phyloP scores from a whole-genome alignment of 2,329 filamentous ascomycete genomes.

The Talaromyces amestolkiae region DNA sequence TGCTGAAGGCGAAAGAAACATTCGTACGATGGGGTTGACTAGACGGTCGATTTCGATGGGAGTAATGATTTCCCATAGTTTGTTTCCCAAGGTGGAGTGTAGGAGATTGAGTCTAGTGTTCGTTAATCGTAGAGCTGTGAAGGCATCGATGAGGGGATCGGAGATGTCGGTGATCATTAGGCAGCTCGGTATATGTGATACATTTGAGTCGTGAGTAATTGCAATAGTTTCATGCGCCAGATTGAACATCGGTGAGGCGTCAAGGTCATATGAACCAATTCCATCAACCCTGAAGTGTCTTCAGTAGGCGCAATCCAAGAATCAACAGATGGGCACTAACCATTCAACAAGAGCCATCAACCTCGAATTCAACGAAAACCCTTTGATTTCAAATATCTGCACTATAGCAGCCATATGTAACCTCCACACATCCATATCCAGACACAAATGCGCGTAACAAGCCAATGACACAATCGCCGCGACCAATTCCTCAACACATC shows the following conservation, averaged over 20 bases:
- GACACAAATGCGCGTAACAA: background rate
- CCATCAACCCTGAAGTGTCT: background rate
- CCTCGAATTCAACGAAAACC: background rate
- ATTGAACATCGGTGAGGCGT: background rate
- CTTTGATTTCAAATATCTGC: background rate
- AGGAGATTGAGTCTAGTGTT: background rate
- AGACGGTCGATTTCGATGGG: background rate
- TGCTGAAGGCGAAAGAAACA: background rate
- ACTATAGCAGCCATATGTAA: background rate
- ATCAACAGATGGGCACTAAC: background rate
- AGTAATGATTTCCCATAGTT: background rate
- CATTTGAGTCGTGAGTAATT: no score
- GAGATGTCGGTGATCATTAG: background rate
- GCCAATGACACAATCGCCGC: background rate
- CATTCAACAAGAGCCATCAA: background rate
- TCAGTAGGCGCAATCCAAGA: background rate
- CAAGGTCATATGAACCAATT: slow-evolving; percentile 6
- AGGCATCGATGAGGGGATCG: background rate
- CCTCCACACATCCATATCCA: background rate
- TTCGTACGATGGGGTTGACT: background rate
- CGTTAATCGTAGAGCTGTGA: background rate
- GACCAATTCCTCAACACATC: background rate
- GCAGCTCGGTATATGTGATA: no score
- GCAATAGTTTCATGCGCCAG: background rate
- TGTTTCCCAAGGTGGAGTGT: background rate